Evolutionary conservation across 495 filamentous ascomycete genomes (phyloP), one percentile per base, ranked within the genome.

Genomic region (Astrothelium macrocarpum): DNA sequence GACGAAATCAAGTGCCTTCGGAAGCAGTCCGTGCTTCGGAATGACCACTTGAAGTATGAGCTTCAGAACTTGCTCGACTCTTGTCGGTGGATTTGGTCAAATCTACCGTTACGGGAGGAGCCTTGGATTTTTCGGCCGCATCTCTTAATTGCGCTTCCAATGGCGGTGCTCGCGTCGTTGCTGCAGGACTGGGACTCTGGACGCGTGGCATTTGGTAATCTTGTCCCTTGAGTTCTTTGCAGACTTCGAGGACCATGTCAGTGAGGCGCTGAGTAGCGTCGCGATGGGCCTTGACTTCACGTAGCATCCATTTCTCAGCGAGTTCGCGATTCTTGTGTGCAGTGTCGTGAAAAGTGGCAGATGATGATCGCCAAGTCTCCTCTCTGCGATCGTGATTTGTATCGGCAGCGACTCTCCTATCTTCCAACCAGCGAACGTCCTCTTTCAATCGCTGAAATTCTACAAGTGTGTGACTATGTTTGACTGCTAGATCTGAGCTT

Each of bases 351-450:
- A 75, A 74, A 12, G 65, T 65, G 0, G 72, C 73, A n/a, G 66
- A 68, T 16, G 66, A 66, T 1, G 60, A 67, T 20, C 72, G 67
- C 73, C 73, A 75, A 28, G 64, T 72, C 59, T 75, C 73, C 66
- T 73, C 72, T 28, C 68, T 56, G 28, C 65, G 58, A 36, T 72
- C 68, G 53, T 72, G 66, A 5, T 59, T 23, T 25, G 69, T 69
- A 14, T 69, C 60, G 3, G 71, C 72, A 12, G 67, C 65, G 18
- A 68, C 64, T n/a, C 73, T 61, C 28, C 72, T 56, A 14, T 69
- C 62, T 58, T 75, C 73, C 1, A 74, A 67, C 73, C 72, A 74
- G 7, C 67, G 68, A n/a, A 74, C 66, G 26, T 73, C 71, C 49
- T 56, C 49, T 56, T 56, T 56, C 49, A 56, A 29, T 16, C 49